A percentile compares a stretch with the other conserved stretches of the same genome.
Evolutionary conservation across 75 land plant genomes (phyloP).

Genomic region (Picea sitchensis): DNA sequence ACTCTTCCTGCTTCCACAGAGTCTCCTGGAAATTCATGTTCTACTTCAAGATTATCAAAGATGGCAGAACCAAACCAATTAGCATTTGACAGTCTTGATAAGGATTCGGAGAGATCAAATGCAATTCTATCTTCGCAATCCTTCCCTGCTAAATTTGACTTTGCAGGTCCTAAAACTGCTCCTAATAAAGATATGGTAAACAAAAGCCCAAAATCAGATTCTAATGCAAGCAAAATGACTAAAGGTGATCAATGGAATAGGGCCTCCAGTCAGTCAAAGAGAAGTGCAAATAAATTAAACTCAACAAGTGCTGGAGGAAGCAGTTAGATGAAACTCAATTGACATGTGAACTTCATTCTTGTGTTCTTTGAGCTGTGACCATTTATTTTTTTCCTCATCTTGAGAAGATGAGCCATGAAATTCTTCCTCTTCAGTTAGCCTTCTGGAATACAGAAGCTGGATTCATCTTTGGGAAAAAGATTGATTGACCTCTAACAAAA

Average conservation of each 20-base stretch:
- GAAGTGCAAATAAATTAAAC: not conserved
- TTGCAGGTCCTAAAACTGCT: not conserved
- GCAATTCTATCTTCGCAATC: not conserved
- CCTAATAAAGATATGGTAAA: not conserved
- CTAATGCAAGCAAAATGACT: not conserved
- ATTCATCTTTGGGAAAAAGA: constrained; percentile 8
- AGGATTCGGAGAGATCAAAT: not conserved
- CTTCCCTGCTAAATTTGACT: not conserved
- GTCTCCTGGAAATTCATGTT: not conserved
- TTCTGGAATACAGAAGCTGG: not conserved
- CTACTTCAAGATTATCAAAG: constrained; percentile 1
- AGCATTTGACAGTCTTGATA: not conserved
- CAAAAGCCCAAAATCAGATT: constrained; percentile 3
- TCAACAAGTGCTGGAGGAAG: not conserved
- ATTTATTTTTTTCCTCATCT: not conserved
- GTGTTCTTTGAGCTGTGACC: not conserved
- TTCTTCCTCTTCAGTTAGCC: not conserved
- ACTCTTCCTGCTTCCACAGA: not conserved
- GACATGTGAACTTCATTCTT: not conserved
- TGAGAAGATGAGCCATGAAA: constrained; percentile 4
- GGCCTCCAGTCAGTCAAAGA: not conserved
- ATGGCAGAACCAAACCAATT: not conserved
- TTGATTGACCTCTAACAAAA: not conserved
- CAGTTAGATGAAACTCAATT: not conserved
- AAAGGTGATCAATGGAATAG: constrained; percentile 1